phyloP scores from a whole-genome alignment of 805 yeast genomes.

The Kodamaea neixiangensis region DNA sequence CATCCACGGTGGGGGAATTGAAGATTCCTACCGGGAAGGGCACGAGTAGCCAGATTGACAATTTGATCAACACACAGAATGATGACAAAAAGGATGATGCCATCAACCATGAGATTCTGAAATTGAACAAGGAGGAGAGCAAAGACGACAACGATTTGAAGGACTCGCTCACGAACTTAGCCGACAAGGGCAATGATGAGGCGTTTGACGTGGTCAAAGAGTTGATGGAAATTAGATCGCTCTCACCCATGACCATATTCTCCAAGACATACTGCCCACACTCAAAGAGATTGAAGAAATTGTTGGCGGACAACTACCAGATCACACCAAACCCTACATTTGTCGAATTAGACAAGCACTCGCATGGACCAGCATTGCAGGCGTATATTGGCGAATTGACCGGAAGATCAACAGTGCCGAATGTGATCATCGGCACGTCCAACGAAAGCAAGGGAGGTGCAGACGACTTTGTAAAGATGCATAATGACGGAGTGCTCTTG shows the following conservation, averaged over 20 bases:
- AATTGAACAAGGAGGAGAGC: constrained; percentile 12
- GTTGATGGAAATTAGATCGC: constrained; percentile 54
- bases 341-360: constrained; percentile 82
- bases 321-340: constrained; percentile 71
- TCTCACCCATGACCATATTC: constrained; percentile 67
- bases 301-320: constrained; percentile 62
- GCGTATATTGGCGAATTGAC: constrained; percentile 64
- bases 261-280: constrained; percentile 68
- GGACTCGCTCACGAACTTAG: constrained; percentile 13
- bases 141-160: constrained; percentile 9
- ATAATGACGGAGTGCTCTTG: constrained; percentile 55
- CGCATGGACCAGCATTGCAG: constrained; percentile 75
- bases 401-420: constrained; percentile 89
- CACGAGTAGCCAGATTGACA: constrained; percentile 15
- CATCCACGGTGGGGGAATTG: background rate
- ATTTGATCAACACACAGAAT: constrained; percentile 34
- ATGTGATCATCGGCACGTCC: constrained; percentile 69
- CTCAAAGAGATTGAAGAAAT: constrained; percentile 67
- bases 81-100: constrained; percentile 42
- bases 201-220: constrained; percentile 39
- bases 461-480: constrained; percentile 73
- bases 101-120: constrained; percentile 38
- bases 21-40: background rate
- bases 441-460: constrained; percentile 76
- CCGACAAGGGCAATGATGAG: constrained; percentile 11